A percentile compares a stretch with the other conserved stretches of the same genome.
Evolutionary conservation across 495 filamentous ascomycete species (phyloP).

Genomic region (Penicillium antarcticum): DNA sequence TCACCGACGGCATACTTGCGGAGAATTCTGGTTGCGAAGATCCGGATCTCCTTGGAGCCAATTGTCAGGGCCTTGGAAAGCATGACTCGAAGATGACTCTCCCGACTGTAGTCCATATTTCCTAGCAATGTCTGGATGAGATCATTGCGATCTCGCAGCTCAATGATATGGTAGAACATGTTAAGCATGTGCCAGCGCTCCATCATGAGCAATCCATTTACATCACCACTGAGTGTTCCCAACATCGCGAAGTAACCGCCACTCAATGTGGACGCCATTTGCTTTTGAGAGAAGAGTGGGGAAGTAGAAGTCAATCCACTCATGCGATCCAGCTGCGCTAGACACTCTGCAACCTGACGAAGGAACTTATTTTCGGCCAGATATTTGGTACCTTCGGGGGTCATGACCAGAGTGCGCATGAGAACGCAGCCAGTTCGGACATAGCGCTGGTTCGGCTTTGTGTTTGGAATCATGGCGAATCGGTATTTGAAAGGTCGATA

Average conservation of each 20-base stretch:
- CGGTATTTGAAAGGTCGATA: conserved; percentile 96
- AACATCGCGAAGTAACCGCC: conserved; percentile 93
- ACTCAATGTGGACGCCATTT: conserved; percentile 78
- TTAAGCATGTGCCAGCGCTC: conserved; percentile 97
- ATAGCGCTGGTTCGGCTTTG: conserved; percentile 90
- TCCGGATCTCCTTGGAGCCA: conserved; percentile 85
- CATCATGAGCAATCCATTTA: conserved; percentile 81
- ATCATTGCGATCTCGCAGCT: conserved; percentile 84
- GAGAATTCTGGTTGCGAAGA: conserved; percentile 77
- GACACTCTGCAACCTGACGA: conserved; percentile 88
- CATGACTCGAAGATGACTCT: conserved; percentile 87
- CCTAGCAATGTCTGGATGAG: conserved; percentile 80
- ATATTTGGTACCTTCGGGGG: conserved; percentile 76
- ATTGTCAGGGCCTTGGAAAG: conserved; percentile 89
- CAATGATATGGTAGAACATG: conserved; percentile 98
- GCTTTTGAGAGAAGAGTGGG: conserved; percentile 81
- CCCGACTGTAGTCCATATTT: conserved; percentile 86
- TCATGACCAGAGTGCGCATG: conserved; percentile 80
- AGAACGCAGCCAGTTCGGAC: conserved; percentile 84
- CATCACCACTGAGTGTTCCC: conserved; percentile 77
- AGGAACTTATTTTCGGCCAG: conserved; percentile 89
- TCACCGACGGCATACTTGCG: conserved; percentile 70
- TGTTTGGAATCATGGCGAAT: conserved; percentile 81
- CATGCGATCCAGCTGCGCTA: conserved; percentile 88
- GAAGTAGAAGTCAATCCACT: conserved; percentile 85